A percentile compares a stretch with the other conserved stretches of the same genome.
Conservation (phyloP, 2,329 filamentous ascomycete species). For the Diaporthe caulivora region DNA sequence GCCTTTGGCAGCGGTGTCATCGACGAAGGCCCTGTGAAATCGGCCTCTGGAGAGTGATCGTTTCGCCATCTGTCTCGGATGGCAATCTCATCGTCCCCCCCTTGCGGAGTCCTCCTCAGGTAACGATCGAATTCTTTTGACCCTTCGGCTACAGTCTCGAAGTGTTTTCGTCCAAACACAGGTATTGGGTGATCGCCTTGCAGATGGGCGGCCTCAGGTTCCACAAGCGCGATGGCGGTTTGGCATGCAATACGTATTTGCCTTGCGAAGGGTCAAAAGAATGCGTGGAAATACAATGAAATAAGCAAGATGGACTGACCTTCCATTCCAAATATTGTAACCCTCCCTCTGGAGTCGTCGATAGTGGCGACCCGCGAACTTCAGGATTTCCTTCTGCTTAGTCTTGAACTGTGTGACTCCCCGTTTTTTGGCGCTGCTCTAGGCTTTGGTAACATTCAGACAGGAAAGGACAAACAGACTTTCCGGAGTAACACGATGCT, state of each 20-base stretch:
- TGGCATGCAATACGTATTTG: conserved; percentile 33
- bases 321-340: conserved; percentile 27
- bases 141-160: conserved; percentile 15
- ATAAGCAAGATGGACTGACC: background rate
- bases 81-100: conserved; percentile 27
- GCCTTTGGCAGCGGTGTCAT: background rate
- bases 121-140: conserved; percentile 30
- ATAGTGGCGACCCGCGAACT: conserved; percentile 11
- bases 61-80: conserved; percentile 26
- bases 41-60: background rate
- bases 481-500: background rate
- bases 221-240: conserved; percentile 29
- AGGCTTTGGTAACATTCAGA: background rate
- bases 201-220: conserved; percentile 14
- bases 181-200: background rate
- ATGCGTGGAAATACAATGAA: background rate
- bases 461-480: background rate
- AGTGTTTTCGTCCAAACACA: background rate
- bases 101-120: conserved; percentile 13
- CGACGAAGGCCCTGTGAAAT: background rate
- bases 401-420: conserved; percentile 24
- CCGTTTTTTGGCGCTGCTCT: background rate
- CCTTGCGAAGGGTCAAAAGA: background rate
- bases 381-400: conserved; percentile 13
- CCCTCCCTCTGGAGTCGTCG: conserved; percentile 4